These are phyloP conservation scores for sweet orange (Citrus sinensis) DNA, from an alignment of 345 rosid genomes.

Conservation along the genomic window DNA sequence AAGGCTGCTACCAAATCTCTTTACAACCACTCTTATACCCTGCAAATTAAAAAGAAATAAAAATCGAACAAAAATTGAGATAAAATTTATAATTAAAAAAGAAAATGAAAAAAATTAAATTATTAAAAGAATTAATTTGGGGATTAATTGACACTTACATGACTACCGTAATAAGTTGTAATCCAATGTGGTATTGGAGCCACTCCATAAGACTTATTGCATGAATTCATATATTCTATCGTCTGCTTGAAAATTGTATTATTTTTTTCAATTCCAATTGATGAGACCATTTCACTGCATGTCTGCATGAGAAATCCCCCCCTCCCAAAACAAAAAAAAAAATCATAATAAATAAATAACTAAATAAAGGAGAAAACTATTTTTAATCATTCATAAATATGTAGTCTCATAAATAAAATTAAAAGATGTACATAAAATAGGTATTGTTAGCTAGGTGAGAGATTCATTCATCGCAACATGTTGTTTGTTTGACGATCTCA, in stretches of 20 bases:
- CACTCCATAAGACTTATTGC: not conserved
- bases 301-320: not conserved
- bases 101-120: not conserved
- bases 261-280: slow-evolving; percentile 3
- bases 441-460: no score
- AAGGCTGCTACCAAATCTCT: slow-evolving; percentile 25
- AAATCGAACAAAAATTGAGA: not conserved
- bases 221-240: not conserved
- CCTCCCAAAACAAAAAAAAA: no score
- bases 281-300: slow-evolving; percentile 18
- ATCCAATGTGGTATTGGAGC: slow-evolving; percentile 17
- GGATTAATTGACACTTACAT: not conserved
- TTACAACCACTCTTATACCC: slow-evolving; percentile 14
- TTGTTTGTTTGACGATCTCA: no score
- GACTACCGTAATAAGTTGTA: slow-evolving; percentile 14
- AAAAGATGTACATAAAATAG: no score
- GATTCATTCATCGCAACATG: no score
- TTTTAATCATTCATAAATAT: no score
- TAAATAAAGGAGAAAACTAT: no score
- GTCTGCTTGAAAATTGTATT: slow-evolving; percentile 8
- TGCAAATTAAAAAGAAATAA: not conserved
- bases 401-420: no score
- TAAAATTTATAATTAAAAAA: no score
- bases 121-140: not conserved
- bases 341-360: no score